Base-by-base conservation (phyloP, 2,329 filamentous ascomycete species). In the Apiospora marii region DNA sequence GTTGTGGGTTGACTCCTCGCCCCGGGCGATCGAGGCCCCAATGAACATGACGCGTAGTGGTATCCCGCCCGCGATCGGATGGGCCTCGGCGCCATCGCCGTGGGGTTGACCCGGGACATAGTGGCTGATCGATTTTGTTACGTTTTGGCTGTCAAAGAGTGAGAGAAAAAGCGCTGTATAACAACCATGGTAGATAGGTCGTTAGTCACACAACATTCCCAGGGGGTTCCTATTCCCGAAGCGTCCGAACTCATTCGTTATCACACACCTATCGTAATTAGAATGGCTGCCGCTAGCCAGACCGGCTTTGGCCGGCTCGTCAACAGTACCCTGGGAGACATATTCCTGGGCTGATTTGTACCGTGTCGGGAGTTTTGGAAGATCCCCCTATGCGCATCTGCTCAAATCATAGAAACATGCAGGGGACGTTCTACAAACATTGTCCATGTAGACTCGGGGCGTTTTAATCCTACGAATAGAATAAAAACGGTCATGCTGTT, bases 21-120 rank as follows among this genome's bases (percentile, higher is more conserved):
- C 79, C 53, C 75, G 74, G 64, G 79, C 75, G 37, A 80, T 75
- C 2, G 79, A 80, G 10, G 78, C 79, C 24, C 79, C 79, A 16
- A 80, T 72, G 46, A 76, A 75, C 79, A 80, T 80, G 48, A 80
- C 79, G 27, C 79, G 77, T 12, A 80, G 76, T 2, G 79, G 78
- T 4, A 74, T 77, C 13, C 78, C 78, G 41, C 75, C 71, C 0
- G 77, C 78, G 37, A 80, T 76, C 41, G 68, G 68, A 12, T n/a
- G 58, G 30, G 22, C 34, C n/a, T 41, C 58, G 58, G 8, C 41
- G 34, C 58, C 22, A 41, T 34, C 58, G 58, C 58, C 34, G 16
- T 16, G 10, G 27, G 27, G 5, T 16, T 49, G 67, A 27, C 67
- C 67, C 16, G 67, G 67, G 19, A 37, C 49, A 44, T 69, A 69